Evolutionary conservation across 345 rosid species (phyloP), one percentile per base, ranked within the genome.

Genomic region (Gossypium australe): DNA sequence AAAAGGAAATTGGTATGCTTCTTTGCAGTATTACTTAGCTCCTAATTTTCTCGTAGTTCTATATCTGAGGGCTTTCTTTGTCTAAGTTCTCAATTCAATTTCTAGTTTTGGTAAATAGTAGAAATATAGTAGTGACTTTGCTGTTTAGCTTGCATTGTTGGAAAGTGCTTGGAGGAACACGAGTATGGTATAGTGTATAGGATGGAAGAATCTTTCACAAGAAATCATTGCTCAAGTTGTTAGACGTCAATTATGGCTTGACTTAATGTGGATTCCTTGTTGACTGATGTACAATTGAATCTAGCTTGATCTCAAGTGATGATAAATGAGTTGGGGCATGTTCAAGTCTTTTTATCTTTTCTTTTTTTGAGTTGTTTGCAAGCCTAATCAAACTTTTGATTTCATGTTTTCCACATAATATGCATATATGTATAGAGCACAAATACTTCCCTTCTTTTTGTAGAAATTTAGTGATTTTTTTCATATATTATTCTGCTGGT

Each of bases 1-100:
- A 95, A 65, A 84, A 71, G 17, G 88, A 84, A 68, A 74, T 77
- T 29, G 91, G 97, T 91, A 85, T 75, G 80, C 77, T 13, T 11
- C 57, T 49, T 71, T 58, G 12, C 13, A 3, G 73, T 52, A 38
- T n/a, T 38, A 47, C 45, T 20, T 51, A 5, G 41, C 58, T 61
- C 14, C 49, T 8, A 25, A 67, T 67, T 55, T 71, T 51, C 24
- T 27, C 2, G 1, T 57, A 51, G 10, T 27, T 51, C 0, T 16
- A 24, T 49, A 4, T 51, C 29, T 17, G 24, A 17, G 58, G 24
- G 7, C 16, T 45, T 67, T 51, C 25, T 51, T 68, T 51, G 24
- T 16, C 13, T 48, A 14, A 22, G 29, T 22, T 24, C 13, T 22
- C 11, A 2, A 12, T 47, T 6, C 71, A 24, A 48, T 13, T 70